A percentile compares a stretch with the other conserved stretches of the same genome.
Conservation (phyloP, 306 rosid species). For the Pyrus pyrifolia region DNA sequence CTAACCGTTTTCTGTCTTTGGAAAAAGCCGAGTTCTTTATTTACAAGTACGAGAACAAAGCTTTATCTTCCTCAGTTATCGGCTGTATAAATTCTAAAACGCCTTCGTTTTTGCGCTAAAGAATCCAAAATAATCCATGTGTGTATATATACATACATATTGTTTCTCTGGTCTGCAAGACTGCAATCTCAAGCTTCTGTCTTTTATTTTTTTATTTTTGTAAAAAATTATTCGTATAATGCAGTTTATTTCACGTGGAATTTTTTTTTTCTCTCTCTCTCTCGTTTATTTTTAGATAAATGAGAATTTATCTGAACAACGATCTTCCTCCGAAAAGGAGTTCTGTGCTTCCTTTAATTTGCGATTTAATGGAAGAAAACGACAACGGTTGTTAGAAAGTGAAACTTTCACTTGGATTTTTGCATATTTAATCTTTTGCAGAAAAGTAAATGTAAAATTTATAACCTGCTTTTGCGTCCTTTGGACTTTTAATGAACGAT, state of each 20-base stretch:
- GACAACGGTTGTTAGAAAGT: constrained; percentile 20
- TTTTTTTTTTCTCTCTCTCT: neutral
- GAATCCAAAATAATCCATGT: no score
- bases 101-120: no score
- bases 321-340: neutral
- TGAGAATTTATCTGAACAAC: neutral
- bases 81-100: no score
- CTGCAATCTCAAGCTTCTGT: neutral
- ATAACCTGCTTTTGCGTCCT: neutral
- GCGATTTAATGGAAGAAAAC: constrained; percentile 19
- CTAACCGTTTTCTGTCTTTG: neutral
- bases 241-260: no score
- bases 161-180: neutral
- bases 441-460: neutral
- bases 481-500: constrained; percentile 9
- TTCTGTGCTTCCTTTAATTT: neutral
- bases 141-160: no score
- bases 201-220: neutral
- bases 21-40: neutral
- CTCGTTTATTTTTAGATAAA: neutral
- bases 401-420: constrained; percentile 1
- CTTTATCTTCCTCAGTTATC: no score
- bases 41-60: no score
- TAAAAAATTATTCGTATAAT: neutral
- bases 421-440: neutral